Percentiles rank a stretch among this genome's conserved stretches.
Conservation (phyloP, 139 green algal species). For the Coelastrella sp. region DNA sequence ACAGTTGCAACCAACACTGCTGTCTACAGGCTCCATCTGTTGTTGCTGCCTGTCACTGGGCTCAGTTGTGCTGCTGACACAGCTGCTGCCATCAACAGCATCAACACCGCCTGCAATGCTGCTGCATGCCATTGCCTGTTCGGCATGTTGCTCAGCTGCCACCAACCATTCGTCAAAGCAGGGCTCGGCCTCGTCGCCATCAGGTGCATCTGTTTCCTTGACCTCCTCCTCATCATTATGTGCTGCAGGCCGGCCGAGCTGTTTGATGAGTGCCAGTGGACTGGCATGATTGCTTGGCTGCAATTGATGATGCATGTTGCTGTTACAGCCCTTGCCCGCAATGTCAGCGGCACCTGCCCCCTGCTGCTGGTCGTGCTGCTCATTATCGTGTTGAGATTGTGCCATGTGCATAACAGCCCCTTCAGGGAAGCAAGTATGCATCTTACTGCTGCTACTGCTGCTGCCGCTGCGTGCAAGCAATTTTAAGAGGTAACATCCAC, state of each 20-base stretch:
- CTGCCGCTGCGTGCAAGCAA: conserved; percentile 8
- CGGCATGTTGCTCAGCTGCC: background rate
- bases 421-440: background rate
- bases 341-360: background rate
- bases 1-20: background rate
- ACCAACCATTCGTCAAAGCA: background rate
- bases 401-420: too few species aligned
- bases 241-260: background rate
- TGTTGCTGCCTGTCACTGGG: background rate
- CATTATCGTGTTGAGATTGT: too few species aligned
- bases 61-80: background rate
- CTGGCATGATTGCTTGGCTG: background rate
- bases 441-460: background rate
- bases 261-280: background rate
- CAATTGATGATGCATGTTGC: background rate
- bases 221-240: background rate
- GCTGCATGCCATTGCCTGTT: background rate
- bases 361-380: background rate
- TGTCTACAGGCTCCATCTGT: background rate
- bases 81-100: background rate
- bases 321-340: background rate
- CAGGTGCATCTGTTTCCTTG: background rate
- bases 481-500: background rate
- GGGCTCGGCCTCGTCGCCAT: background rate
- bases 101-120: background rate